Evolutionary conservation across 2,329 filamentous ascomycete genomes (phyloP).

Genomic region (Aaosphaeria pasadenensis): DNA sequence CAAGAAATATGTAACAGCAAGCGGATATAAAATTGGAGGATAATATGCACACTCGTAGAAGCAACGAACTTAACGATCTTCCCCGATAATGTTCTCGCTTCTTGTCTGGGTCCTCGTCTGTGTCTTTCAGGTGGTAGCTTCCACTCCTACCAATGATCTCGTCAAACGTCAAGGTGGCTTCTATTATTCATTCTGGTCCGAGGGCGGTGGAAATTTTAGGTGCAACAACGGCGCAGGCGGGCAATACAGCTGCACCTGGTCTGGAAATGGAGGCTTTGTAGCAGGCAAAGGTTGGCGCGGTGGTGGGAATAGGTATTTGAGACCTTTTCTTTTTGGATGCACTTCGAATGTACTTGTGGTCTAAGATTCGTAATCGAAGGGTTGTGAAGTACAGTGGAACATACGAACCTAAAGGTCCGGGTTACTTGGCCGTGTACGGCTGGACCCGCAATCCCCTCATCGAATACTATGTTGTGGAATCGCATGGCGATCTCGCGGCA

Average conservation of each 20-base stretch:
- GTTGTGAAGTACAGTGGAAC: constrained; percentile 28
- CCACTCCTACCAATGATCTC: constrained; percentile 20
- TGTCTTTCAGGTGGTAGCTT: constrained; percentile 18
- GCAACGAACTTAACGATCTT: not conserved
- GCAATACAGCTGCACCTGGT: constrained; percentile 13
- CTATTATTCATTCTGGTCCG: constrained; percentile 13
- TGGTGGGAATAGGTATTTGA: constrained; percentile 1
- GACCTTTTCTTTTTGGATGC: too few relatives aligned
- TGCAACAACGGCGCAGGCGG: constrained; percentile 12
- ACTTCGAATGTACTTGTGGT: too few relatives aligned
- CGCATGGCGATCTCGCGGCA: constrained; percentile 49
- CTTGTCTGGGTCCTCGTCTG: constrained; percentile 17
- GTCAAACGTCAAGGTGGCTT: constrained; percentile 4
- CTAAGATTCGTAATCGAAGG: not conserved
- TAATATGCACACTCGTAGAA: not conserved
- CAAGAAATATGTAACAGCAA: not conserved
- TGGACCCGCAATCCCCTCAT: constrained; percentile 52
- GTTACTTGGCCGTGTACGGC: constrained; percentile 55
- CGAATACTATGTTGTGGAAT: constrained; percentile 51
- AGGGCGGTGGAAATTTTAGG: constrained; percentile 11
- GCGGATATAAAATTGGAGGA: not conserved
- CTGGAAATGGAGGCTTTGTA: constrained; percentile 11
- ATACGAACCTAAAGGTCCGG: constrained; percentile 33
- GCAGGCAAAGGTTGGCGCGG: constrained; percentile 10
- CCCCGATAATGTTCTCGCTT: not conserved